These are phyloP conservation scores for Podospora tetraspora DNA, from an alignment of 495 filamentous ascomycete genomes.

Conservation along the genomic window DNA sequence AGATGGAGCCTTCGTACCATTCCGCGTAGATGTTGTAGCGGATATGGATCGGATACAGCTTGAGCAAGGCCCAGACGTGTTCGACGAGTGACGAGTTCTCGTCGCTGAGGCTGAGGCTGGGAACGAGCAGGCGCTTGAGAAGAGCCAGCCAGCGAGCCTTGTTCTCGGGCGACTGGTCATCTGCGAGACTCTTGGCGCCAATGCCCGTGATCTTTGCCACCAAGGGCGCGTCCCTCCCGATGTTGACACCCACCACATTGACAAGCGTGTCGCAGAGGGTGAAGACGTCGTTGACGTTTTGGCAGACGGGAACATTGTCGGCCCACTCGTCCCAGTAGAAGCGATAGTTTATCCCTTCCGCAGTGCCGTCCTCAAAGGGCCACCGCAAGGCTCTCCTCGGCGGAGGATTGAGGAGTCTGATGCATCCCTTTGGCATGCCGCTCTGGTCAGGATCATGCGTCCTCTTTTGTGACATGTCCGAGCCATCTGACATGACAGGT, in stretches of 20 bases:
- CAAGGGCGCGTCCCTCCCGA: constrained; percentile 76
- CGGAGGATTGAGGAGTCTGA: constrained; percentile 52
- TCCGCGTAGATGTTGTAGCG: constrained; percentile 90
- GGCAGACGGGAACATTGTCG: constrained; percentile 86
- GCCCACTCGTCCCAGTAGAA: constrained; percentile 99
- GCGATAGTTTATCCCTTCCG: constrained; percentile 63
- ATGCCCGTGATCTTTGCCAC: constrained; percentile 76
- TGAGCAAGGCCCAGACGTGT: constrained; percentile 77
- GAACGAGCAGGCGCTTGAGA: constrained; percentile 74
- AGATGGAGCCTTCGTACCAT: constrained; percentile 76
- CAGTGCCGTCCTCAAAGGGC: constrained; percentile 69
- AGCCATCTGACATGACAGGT: constrained; percentile 16
- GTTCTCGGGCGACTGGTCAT: constrained; percentile 67
- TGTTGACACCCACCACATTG: constrained; percentile 77
- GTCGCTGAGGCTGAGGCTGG: constrained; percentile 75
- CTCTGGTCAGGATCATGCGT: constrained; percentile 56
- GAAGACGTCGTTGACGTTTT: constrained; percentile 85
- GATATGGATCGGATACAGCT: constrained; percentile 64
- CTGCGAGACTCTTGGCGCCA: constrained; percentile 63
- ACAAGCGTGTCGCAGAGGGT: constrained; percentile 78
- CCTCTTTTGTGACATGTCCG: constrained; percentile 40
- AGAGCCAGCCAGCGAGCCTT: constrained; percentile 69
- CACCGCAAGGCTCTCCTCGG: constrained; percentile 63
- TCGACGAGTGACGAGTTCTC: constrained; percentile 76
- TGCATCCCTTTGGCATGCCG: constrained; percentile 57